A percentile compares a stretch with the other conserved stretches of the same genome.
Evolutionary conservation across 2,329 filamentous ascomycete genomes (phyloP).

Genomic region (Neurospora sp.): DNA sequence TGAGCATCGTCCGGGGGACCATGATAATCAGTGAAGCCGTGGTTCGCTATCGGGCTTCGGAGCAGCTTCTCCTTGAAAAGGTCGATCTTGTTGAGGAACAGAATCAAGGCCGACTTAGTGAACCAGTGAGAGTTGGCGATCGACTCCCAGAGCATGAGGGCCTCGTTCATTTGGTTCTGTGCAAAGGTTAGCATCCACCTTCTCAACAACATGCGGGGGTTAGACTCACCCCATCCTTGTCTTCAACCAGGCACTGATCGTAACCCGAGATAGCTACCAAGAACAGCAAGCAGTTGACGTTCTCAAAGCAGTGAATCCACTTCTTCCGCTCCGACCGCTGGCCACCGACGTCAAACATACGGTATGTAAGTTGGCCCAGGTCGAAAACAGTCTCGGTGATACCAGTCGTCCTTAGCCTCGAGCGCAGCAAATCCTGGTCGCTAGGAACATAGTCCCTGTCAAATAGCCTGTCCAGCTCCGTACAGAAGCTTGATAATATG

Average conservation of each 20-base stretch:
- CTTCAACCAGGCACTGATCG: conserved; percentile 91
- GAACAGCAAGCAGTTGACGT: conserved; percentile 85
- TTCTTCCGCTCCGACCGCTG: conserved; percentile 92
- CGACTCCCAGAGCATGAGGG: conserved; percentile 78
- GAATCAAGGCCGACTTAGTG: conserved; percentile 68
- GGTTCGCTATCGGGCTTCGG: conserved; percentile 59
- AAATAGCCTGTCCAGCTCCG: conserved; percentile 67
- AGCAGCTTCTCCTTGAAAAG: conserved; percentile 70
- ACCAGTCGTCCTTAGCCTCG: conserved; percentile 81
- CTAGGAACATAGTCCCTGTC: conserved; percentile 72
- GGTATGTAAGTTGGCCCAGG: conserved; percentile 82
- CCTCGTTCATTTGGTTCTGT: conserved; percentile 87
- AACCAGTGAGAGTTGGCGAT: conserved; percentile 85
- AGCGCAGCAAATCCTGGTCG: conserved; percentile 89
- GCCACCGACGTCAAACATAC: conserved; percentile 93
- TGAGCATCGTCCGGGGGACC: conserved; percentile 63
- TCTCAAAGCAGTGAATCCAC: conserved; percentile 96
- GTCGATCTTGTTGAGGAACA: conserved; percentile 85
- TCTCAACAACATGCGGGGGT: neutral
- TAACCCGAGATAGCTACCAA: conserved; percentile 93
- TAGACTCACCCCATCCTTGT: conserved; percentile 77
- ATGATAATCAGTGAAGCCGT: conserved; percentile 70
- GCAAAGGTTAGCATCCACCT: conserved; percentile 14
- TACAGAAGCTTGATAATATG: conserved; percentile 61
- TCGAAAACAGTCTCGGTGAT: conserved; percentile 95